Conservation (phyloP, 1,139 yeast species). For the Petasospora rhodanensis region DNA sequence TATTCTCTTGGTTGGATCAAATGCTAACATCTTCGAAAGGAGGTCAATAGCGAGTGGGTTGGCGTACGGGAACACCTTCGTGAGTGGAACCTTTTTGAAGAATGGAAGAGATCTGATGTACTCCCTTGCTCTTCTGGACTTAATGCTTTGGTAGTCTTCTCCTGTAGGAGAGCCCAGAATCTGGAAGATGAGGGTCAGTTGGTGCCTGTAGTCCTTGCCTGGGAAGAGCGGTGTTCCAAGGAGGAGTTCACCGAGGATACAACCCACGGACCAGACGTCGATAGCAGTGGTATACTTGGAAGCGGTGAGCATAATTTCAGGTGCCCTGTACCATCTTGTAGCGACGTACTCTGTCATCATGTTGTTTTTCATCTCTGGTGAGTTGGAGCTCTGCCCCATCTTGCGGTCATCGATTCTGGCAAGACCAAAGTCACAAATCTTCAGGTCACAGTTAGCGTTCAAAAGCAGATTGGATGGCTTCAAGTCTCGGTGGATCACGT, state of each 20-base stretch:
- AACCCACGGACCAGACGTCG: slow-evolving; percentile 79
- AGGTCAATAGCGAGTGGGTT: slow-evolving; percentile 63
- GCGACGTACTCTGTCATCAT: slow-evolving; percentile 74
- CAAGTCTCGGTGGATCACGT: slow-evolving; percentile 81
- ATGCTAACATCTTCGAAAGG: slow-evolving; percentile 52
- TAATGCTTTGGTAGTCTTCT: slow-evolving; percentile 52
- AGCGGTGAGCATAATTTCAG: slow-evolving; percentile 69
- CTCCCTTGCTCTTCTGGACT: slow-evolving; percentile 57
- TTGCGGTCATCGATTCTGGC: slow-evolving; percentile 84
- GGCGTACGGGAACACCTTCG: slow-evolving; percentile 38
- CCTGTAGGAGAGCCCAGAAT: slow-evolving; percentile 61
- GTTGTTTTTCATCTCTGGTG: slow-evolving; percentile 36
- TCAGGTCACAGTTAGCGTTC: slow-evolving; percentile 87
- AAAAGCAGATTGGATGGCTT: slow-evolving; percentile 83
- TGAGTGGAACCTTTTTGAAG: slow-evolving; percentile 42
- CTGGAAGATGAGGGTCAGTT: slow-evolving; percentile 55
- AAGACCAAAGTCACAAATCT: slow-evolving; percentile 90
- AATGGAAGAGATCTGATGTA: slow-evolving; percentile 59
- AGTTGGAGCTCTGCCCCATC: slow-evolving; percentile 54
- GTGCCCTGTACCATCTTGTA: slow-evolving; percentile 78
- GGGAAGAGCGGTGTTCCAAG: slow-evolving; percentile 67
- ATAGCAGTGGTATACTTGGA: slow-evolving; percentile 69
- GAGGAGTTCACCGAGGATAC: slow-evolving; percentile 63
- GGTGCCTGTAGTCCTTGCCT: slow-evolving; percentile 71
- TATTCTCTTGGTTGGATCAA: slow-evolving; percentile 61